phyloP scores from a whole-genome alignment of 768 basidiomycete species.

The Termitomyces heimii region DNA sequence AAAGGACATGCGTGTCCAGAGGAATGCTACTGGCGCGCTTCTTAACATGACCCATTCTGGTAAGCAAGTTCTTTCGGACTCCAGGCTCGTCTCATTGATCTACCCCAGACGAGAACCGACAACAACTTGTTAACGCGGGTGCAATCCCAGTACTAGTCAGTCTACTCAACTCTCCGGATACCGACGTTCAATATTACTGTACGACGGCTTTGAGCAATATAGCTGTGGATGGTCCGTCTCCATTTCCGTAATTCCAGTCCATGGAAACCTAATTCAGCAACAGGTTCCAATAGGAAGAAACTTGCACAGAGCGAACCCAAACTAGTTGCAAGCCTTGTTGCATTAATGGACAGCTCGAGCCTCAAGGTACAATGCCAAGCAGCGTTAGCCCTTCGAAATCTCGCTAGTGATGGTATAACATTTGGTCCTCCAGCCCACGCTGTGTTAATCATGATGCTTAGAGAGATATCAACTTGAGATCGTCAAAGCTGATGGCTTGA shows the following conservation, averaged over 20 bases:
- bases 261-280: neutral
- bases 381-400: slow-evolving; percentile 90
- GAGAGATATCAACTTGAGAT: slow-evolving; percentile 99
- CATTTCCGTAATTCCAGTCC: neutral
- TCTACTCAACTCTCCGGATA: slow-evolving; percentile 91
- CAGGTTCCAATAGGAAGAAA: slow-evolving; percentile 88
- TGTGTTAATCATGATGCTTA: slow-evolving; percentile 24
- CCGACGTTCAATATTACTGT: slow-evolving; percentile 99
- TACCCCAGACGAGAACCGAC: slow-evolving; percentile 86
- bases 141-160: slow-evolving; percentile 97
- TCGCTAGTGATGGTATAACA: slow-evolving; percentile 87
- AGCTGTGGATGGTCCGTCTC: slow-evolving; percentile 78
- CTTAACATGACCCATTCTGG: slow-evolving; percentile 99
- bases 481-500: slow-evolving; percentile 90
- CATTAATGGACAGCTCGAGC: slow-evolving; percentile 95
- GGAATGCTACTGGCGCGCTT: slow-evolving; percentile 96
- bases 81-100: neutral
- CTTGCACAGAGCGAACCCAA: slow-evolving; percentile 92
- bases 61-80: slow-evolving; percentile 25
- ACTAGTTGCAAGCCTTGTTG: slow-evolving; percentile 88
- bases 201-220: slow-evolving; percentile 98
- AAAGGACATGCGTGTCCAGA: slow-evolving; percentile 98
- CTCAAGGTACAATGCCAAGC: slow-evolving; percentile 99
- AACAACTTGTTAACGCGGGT: slow-evolving; percentile 96
- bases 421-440: neutral